Evolutionary conservation across 2,329 filamentous ascomycete genomes (phyloP).

Genomic region (Pyrenophora teres): DNA sequence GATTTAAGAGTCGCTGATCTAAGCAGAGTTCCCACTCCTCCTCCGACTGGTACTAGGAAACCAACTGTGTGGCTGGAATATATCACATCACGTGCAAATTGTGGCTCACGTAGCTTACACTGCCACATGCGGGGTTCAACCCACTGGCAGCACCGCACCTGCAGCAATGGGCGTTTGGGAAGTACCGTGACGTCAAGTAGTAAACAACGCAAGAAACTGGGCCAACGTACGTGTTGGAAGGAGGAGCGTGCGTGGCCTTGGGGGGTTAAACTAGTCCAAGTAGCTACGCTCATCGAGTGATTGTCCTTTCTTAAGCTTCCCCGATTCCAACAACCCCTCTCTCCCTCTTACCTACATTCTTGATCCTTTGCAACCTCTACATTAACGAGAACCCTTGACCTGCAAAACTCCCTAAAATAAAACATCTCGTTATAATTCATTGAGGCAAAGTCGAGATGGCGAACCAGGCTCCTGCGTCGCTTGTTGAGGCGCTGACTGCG

Average conservation of each 20-base stretch:
- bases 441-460: slow-evolving; percentile 5
- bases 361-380: background rate
- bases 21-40: too few species aligned
- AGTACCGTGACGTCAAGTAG: slow-evolving; percentile 4
- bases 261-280: too few species aligned
- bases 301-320: background rate
- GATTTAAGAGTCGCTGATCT: too few species aligned
- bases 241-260: background rate
- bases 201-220: background rate
- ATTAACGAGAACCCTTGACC: too few species aligned
- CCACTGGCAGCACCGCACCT: background rate
- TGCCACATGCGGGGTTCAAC: slow-evolving; percentile 5
- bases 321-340: background rate
- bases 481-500: slow-evolving; percentile 49
- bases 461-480: slow-evolving; percentile 14
- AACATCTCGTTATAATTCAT: too few species aligned
- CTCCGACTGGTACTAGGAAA: too few species aligned
- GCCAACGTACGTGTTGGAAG: too few species aligned
- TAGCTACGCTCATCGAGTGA: background rate
- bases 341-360: background rate
- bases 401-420: too few species aligned
- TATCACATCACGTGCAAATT: background rate
- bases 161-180: background rate
- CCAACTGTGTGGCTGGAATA: too few species aligned
- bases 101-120: slow-evolving; percentile 1